These are phyloP conservation scores for Metroxylon sagu DNA, from an alignment of 176 grass and related monocot genomes.

Conservation along the genomic window DNA sequence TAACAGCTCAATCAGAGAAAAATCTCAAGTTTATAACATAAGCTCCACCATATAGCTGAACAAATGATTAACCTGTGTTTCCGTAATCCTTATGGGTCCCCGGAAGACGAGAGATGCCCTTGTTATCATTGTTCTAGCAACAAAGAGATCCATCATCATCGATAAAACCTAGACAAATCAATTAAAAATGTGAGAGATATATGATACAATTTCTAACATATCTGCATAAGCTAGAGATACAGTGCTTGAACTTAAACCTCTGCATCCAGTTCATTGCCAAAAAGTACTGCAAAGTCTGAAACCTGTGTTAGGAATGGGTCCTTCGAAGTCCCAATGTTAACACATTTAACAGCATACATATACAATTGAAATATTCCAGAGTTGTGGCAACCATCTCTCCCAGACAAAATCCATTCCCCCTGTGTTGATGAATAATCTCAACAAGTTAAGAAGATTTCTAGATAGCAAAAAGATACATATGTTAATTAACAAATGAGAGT, in stretches of 20 bases:
- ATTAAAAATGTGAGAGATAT: too few relatives aligned
- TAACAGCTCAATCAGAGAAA: background rate
- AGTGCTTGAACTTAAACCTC: slow-evolving; percentile 38
- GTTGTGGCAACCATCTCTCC: slow-evolving; percentile 39
- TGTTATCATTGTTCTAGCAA: slow-evolving; percentile 99
- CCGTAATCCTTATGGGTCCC: slow-evolving; percentile 74
- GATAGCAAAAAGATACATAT: too few relatives aligned
- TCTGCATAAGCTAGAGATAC: too few relatives aligned
- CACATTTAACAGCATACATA: slow-evolving; percentile 87
- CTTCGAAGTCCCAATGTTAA: slow-evolving; percentile 63
- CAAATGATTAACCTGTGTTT: slow-evolving; percentile 60
- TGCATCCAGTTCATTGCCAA: slow-evolving; percentile 99
- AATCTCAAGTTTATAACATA: too few relatives aligned
- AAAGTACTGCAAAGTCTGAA: slow-evolving; percentile 81
- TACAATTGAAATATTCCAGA: slow-evolving; percentile 56
- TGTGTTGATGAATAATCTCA: slow-evolving; percentile 26
- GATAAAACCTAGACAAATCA: slow-evolving; percentile 75
- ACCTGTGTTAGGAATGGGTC: slow-evolving; percentile 78
- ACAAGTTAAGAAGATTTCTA: too few relatives aligned
- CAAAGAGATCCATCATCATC: slow-evolving; percentile 99
- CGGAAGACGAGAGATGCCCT: slow-evolving; percentile 98
- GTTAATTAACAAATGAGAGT: too few relatives aligned
- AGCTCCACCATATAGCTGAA: slow-evolving; percentile 4
- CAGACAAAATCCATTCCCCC: slow-evolving; percentile 99
- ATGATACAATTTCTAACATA: too few relatives aligned